phyloP scores from a whole-genome alignment of 768 basidiomycete genomes.

The Termitomyces sp. region DNA sequence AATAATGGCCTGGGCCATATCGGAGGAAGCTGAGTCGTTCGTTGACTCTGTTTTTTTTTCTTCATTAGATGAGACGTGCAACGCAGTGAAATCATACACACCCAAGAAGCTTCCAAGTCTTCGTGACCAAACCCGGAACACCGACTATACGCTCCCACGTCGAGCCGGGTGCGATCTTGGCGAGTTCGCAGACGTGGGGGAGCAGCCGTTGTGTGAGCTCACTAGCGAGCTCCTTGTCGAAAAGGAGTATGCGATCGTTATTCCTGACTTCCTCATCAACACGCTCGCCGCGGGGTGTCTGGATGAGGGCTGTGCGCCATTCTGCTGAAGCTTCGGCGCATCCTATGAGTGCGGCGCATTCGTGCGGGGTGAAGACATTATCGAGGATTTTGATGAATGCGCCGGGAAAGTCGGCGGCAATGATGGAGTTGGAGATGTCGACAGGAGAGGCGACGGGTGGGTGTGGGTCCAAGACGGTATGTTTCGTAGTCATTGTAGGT shows the following conservation, averaged over 20 bases:
- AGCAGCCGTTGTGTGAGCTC: constrained; percentile 26
- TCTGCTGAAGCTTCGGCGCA: constrained; percentile 21
- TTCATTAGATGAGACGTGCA: neutral
- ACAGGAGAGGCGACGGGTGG: neutral
- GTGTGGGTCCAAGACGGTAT: neutral
- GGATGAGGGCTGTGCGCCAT: constrained; percentile 31
- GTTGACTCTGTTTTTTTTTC: constrained; percentile 35
- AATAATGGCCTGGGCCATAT: constrained; percentile 39
- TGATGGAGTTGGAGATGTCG: constrained; percentile 25
- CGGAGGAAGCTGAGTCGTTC: constrained; percentile 39
- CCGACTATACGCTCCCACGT: constrained; percentile 28
- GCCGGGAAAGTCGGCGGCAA: constrained; percentile 23
- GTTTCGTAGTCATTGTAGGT: neutral
- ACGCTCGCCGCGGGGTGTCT: constrained; percentile 14
- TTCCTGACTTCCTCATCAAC: constrained; percentile 29
- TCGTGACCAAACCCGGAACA: constrained; percentile 21
- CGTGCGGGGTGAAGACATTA: constrained; percentile 29
- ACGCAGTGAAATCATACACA: constrained; percentile 7
- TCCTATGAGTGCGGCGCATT: constrained; percentile 27
- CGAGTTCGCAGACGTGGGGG: constrained; percentile 28
- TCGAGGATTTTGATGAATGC: constrained; percentile 34
- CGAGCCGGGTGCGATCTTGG: constrained; percentile 22
- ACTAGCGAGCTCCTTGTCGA: constrained; percentile 23
- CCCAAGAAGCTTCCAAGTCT: constrained; percentile 30
- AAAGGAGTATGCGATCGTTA: constrained; percentile 27